These are phyloP conservation scores for Hemisphaericaspora xylanilytica DNA, from an alignment of 1,139 yeast species.

Conservation along the genomic window DNA sequence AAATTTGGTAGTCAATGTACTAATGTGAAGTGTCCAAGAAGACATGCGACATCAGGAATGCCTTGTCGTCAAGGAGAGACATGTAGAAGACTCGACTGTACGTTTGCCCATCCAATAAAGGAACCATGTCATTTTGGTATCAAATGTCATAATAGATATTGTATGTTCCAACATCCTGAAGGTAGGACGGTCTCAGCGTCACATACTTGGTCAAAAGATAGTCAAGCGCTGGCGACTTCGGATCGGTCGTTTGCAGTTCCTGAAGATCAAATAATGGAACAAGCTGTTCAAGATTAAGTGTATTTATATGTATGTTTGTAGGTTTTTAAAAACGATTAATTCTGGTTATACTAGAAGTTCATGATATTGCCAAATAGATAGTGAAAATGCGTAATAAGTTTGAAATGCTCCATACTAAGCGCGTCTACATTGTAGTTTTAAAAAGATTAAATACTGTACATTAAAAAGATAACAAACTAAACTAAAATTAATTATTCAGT, in stretches of 20 bases:
- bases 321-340: not conserved
- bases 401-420: too few relatives aligned
- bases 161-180: slow-evolving; percentile 77
- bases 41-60: slow-evolving; percentile 75
- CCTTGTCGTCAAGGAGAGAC: slow-evolving; percentile 78
- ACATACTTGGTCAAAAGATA: slow-evolving; percentile 45
- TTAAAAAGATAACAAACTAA: slow-evolving; percentile 2
- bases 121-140: slow-evolving; percentile 80
- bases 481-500: slow-evolving; percentile 5
- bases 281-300: slow-evolving; percentile 46
- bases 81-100: slow-evolving; percentile 78
- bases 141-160: slow-evolving; percentile 65
- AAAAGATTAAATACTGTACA: slow-evolving; percentile 3
- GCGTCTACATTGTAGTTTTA: not conserved
- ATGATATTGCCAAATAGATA: too few relatives aligned
- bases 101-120: slow-evolving; percentile 74
- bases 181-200: slow-evolving; percentile 48
- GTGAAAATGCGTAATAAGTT: too few relatives aligned
- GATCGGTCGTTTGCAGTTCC: slow-evolving; percentile 75
- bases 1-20: slow-evolving; percentile 75
- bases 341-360: too few relatives aligned
- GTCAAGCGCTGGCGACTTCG: slow-evolving; percentile 12
- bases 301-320: slow-evolving; percentile 8
- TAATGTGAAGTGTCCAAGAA: slow-evolving; percentile 71
- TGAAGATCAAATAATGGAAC: slow-evolving; percentile 73